These are phyloP conservation scores for Emmonsiellopsis sp. DNA, from an alignment of 2,329 filamentous ascomycete genomes.

Conservation along the genomic window DNA sequence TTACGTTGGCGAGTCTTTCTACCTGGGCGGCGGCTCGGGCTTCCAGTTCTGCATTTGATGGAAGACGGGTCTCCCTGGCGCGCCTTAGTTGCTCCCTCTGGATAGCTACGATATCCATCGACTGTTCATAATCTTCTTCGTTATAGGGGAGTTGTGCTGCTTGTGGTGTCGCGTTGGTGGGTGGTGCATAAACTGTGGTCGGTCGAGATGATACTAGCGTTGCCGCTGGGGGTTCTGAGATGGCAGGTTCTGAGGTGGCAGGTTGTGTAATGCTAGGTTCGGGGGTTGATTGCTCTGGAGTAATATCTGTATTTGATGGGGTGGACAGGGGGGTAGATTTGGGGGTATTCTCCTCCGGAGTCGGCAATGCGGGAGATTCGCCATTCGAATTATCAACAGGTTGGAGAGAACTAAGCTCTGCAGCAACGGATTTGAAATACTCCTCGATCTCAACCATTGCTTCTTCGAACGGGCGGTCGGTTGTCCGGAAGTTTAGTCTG, in stretches of 20 bases:
- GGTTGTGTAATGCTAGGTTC: slow-evolving; percentile 11
- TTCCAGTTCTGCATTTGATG: slow-evolving; percentile 72
- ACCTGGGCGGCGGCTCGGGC: slow-evolving; percentile 57
- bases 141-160: slow-evolving; percentile 60
- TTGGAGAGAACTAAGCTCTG: slow-evolving; percentile 7
- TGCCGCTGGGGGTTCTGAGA: slow-evolving; percentile 9
- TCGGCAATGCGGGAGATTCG: slow-evolving; percentile 3
- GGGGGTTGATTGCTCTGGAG: slow-evolving; percentile 1
- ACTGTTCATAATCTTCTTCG: slow-evolving; percentile 70
- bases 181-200: slow-evolving; percentile 68
- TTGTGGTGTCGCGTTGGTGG: slow-evolving; percentile 61
- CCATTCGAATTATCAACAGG: slow-evolving; percentile 6
- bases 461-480: slow-evolving; percentile 69
- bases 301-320: slow-evolving; percentile 4
- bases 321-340: slow-evolving; percentile 9
- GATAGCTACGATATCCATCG: slow-evolving; percentile 75
- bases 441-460: slow-evolving; percentile 72
- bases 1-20: slow-evolving; percentile 56
- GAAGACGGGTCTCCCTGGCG: slow-evolving; percentile 66
- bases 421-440: slow-evolving; percentile 53
- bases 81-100: slow-evolving; percentile 64
- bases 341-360: slow-evolving; percentile 5
- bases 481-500: slow-evolving; percentile 65
- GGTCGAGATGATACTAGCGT: slow-evolving; percentile 33
- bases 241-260: slow-evolving; percentile 1